Evolutionary conservation across 257 asterid genomes (phyloP), one percentile per base, ranked within the genome.

Genomic region (Nicotiana attenuata): DNA sequence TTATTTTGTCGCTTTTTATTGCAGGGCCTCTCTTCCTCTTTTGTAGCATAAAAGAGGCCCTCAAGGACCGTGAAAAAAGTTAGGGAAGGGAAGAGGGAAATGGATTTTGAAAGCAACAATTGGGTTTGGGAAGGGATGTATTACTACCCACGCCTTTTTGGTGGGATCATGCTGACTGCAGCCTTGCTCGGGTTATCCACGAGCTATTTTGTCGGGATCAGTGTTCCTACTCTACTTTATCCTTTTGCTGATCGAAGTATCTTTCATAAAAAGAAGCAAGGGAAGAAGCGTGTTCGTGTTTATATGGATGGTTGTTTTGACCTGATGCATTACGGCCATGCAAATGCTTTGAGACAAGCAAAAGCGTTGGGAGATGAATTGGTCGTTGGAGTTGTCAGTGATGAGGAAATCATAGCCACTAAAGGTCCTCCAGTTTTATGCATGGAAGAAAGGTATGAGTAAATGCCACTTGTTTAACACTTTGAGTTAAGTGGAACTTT

Each of bases 221-320:
- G 87, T 80, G 91, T 91, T 84, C 98, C 97, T 19, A 66, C 88
- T 5, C 81, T 95, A 86, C 97, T 94, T 35, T 87, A 88, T 82
- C 86, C 91, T 57, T 91, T 94, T 13, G 94, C 93, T 9, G 91
- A 90, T 83, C 84, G 89, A 87, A 87, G 92, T 56, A 85, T 86
- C 78, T 92, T 92, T 61, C 93, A 94, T 67, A 91, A 91, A 89
- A 93, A 90, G 86, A 91, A 87, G 76, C 77, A 84, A 41, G 82
- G 84, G 22, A 93, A 91, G 88, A 91, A 89, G 87, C 88, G 88
- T 13, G 84, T 92, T 52, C 99, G 96, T 84, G 99, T 96, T 63
- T 96, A 93, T 83, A 94, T 96, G 97, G 99, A 96, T 88, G 99
- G 98, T 50, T 96, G 99, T 81, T 96, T 94, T 81, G 99, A 96